These are phyloP conservation scores for Calocybe gangraenosa DNA, from an alignment of 768 basidiomycete species.

Conservation along the genomic window DNA sequence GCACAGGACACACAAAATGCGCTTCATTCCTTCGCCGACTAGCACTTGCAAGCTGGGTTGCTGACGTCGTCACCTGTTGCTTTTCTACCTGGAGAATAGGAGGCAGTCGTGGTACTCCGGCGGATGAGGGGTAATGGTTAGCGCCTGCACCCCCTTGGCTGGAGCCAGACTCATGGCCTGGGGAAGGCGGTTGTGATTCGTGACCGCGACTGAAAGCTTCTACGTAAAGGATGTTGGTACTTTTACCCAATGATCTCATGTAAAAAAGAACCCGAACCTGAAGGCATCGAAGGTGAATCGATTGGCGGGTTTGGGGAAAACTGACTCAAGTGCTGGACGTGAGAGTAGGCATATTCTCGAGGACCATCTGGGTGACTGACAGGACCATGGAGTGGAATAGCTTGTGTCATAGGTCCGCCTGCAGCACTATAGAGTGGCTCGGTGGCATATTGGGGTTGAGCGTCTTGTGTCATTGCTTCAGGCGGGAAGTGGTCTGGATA, in stretches of 20 bases:
- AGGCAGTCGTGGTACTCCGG: slow-evolving; percentile 56
- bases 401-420: slow-evolving; percentile 35
- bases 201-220: slow-evolving; percentile 51
- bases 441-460: slow-evolving; percentile 21
- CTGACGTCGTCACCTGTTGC: slow-evolving; percentile 92
- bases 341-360: slow-evolving; percentile 37
- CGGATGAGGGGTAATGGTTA: slow-evolving; percentile 52
- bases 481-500: slow-evolving; percentile 20
- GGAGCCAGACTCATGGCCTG: slow-evolving; percentile 26
- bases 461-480: slow-evolving; percentile 34
- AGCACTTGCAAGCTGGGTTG: slow-evolving; percentile 88
- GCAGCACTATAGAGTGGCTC: slow-evolving; percentile 37
- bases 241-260: slow-evolving; percentile 28
- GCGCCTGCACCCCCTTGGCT: slow-evolving; percentile 40
- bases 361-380: slow-evolving; percentile 40
- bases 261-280: slow-evolving; percentile 17
- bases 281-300: slow-evolving; percentile 22
- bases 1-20: slow-evolving; percentile 89
- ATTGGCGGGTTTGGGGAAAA: slow-evolving; percentile 28
- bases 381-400: slow-evolving; percentile 38
- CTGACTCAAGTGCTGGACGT: slow-evolving; percentile 33
- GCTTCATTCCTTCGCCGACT: slow-evolving; percentile 89
- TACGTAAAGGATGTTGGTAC: slow-evolving; percentile 43
- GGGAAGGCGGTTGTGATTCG: slow-evolving; percentile 30
- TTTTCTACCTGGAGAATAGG: slow-evolving; percentile 90